Evolutionary conservation across 331 rosid genomes (phyloP).

Genomic region (Pyracantha coccinea): DNA sequence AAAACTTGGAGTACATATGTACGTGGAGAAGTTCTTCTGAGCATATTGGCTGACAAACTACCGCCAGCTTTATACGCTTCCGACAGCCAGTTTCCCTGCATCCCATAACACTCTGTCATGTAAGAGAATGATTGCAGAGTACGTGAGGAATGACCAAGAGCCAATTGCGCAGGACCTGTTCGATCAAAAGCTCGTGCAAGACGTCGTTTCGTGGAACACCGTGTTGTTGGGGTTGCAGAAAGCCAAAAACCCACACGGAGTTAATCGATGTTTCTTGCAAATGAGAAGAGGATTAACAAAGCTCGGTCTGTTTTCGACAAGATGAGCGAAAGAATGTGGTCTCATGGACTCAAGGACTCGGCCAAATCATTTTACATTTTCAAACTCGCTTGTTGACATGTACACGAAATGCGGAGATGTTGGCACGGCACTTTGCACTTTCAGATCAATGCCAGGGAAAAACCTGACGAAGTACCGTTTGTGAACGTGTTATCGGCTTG

Average conservation of each 20-base stretch:
- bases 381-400: constrained; percentile 59
- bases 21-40: not conserved
- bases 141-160: constrained; percentile 21
- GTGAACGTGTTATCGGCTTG: constrained; percentile 51
- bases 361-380: constrained; percentile 55
- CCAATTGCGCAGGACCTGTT: constrained; percentile 37
- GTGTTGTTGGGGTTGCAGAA: constrained; percentile 40
- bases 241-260: constrained; percentile 16
- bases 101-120: constrained; percentile 27
- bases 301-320: constrained; percentile 41
- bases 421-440: constrained; percentile 31
- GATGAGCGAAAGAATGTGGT: constrained; percentile 50
- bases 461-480: constrained; percentile 48
- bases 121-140: constrained; percentile 29
- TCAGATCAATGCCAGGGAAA: constrained; percentile 33
- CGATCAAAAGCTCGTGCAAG: constrained; percentile 49
- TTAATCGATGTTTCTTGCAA: constrained; percentile 29
- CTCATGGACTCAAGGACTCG: constrained; percentile 47
- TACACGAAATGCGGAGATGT: constrained; percentile 60
- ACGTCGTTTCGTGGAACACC: constrained; percentile 62
- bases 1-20: too few relatives aligned
- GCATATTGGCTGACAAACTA: not conserved
- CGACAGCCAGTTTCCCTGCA: constrained; percentile 22
- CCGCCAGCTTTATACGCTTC: constrained; percentile 18
- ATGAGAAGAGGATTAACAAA: constrained; percentile 33